Conservation (phyloP, 2,329 filamentous ascomycete species). For the Juglanconis sp. region DNA sequence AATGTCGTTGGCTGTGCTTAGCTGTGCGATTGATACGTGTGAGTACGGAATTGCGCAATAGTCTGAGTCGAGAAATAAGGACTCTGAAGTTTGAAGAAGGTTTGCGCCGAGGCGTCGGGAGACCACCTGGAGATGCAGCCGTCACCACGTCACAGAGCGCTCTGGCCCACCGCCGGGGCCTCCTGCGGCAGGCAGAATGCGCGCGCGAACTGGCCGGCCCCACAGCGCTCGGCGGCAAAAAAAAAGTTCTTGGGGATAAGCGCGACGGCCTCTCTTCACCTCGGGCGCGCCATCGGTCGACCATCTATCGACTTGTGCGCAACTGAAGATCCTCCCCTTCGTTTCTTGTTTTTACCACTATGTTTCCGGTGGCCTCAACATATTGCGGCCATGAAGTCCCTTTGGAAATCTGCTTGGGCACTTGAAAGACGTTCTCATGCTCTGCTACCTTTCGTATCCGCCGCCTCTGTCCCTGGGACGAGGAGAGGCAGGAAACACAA, state of each 20-base stretch:
- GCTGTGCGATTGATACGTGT: not conserved
- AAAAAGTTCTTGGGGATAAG: constrained; percentile 9
- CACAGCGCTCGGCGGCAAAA: constrained; percentile 9
- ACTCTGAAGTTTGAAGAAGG: not conserved
- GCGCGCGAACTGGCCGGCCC: no score
- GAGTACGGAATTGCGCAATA: no score
- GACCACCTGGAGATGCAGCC: not conserved
- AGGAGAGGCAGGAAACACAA: constrained; percentile 17
- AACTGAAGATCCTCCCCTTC: not conserved
- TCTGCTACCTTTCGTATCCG: constrained; percentile 4
- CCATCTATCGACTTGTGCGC: not conserved
- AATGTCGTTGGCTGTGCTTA: not conserved
- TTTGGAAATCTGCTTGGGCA: constrained; percentile 16
- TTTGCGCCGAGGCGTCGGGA: no score
- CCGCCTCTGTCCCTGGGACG: not conserved
- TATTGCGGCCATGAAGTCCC: constrained; percentile 13
- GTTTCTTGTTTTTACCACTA: constrained; percentile 1
- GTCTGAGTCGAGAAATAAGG: not conserved
- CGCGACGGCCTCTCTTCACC: not conserved
- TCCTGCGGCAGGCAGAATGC: not conserved
- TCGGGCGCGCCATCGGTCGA: not conserved
- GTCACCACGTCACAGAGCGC: not conserved
- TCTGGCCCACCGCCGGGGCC: no score
- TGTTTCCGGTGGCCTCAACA: constrained; percentile 4
- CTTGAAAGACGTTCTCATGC: constrained; percentile 14